These are phyloP conservation scores for Pouteria campechiana DNA, from an alignment of 179 eudicot genomes.

Conservation along the genomic window DNA sequence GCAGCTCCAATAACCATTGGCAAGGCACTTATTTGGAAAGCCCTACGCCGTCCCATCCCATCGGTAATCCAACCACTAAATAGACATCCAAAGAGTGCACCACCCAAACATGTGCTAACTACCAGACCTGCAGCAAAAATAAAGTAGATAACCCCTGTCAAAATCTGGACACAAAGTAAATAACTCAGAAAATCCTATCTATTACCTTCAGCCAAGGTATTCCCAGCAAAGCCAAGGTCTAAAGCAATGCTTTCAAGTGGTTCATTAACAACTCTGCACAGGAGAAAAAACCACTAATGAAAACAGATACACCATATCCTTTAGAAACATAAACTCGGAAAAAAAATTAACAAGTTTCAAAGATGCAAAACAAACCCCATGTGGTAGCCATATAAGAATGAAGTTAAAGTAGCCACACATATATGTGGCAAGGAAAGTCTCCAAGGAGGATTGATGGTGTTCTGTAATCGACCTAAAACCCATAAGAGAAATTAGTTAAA, in stretches of 20 bases:
- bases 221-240: slow-evolving; percentile 80
- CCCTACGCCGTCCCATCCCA: slow-evolving; percentile 73
- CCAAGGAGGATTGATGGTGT: slow-evolving; percentile 57
- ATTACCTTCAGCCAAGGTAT: slow-evolving; percentile 78
- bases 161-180: not conserved
- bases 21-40: slow-evolving; percentile 77
- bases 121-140: slow-evolving; percentile 44
- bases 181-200: not conserved
- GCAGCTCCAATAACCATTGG: slow-evolving; percentile 83
- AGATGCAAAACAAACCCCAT: slow-evolving; percentile 52
- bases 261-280: slow-evolving; percentile 78
- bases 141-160: not conserved
- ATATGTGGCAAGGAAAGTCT: slow-evolving; percentile 64
- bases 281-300: slow-evolving; percentile 3
- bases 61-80: slow-evolving; percentile 88
- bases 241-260: slow-evolving; percentile 73
- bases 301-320: not conserved
- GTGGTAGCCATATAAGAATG: slow-evolving; percentile 82
- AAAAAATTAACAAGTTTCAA: not conserved
- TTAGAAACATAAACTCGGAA: not conserved
- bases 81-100: slow-evolving; percentile 78
- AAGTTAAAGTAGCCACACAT: slow-evolving; percentile 61
- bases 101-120: slow-evolving; percentile 78
- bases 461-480: slow-evolving; percentile 33
- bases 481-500: slow-evolving; percentile 5